Evolutionary conservation across 1,284 basidiomycete species (phyloP).

Genomic region (Apiotrichum siamense): DNA sequence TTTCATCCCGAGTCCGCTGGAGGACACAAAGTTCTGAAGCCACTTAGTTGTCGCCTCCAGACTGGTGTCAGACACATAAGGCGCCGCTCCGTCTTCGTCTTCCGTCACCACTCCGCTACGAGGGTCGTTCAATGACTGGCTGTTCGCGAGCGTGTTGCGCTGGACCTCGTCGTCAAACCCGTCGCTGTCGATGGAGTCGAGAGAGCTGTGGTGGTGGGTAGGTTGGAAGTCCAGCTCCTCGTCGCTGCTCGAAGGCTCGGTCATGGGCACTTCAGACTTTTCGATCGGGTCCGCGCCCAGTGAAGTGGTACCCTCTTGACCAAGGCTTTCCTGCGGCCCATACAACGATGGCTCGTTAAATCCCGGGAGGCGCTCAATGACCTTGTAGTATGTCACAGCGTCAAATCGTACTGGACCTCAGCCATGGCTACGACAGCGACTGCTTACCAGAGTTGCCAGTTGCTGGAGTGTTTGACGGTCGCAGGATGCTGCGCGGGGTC

Average conservation of each 20-base stretch:
- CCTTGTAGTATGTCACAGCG: slow-evolving; percentile 1
- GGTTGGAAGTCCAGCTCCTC: slow-evolving; percentile 3
- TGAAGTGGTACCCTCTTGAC: background rate
- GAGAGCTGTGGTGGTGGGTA: background rate
- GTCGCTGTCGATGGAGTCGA: background rate
- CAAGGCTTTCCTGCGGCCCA: background rate
- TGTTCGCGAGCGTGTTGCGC: background rate
- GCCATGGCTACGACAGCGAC: too few species aligned
- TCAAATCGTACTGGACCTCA: slow-evolving; percentile 5
- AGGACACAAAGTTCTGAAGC: background rate
- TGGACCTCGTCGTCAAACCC: slow-evolving; percentile 1
- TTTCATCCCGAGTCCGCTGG: background rate
- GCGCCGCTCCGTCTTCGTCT: background rate
- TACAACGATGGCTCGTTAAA: background rate
- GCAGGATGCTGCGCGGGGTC: slow-evolving; percentile 2
- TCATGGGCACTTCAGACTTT: slow-evolving; percentile 1
- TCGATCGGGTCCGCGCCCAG: background rate
- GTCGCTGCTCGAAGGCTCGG: background rate
- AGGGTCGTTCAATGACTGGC: background rate
- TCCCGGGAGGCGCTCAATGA: slow-evolving; percentile 10
- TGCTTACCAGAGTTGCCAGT: slow-evolving; percentile 5
- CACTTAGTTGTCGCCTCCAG: background rate
- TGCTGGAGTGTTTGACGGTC: background rate
- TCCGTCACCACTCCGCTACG: background rate
- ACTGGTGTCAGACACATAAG: background rate